Evolutionary conservation across 2,329 filamentous ascomycete genomes (phyloP), one percentile per base, ranked within the genome.

Genomic region (Curvularia sp.): DNA sequence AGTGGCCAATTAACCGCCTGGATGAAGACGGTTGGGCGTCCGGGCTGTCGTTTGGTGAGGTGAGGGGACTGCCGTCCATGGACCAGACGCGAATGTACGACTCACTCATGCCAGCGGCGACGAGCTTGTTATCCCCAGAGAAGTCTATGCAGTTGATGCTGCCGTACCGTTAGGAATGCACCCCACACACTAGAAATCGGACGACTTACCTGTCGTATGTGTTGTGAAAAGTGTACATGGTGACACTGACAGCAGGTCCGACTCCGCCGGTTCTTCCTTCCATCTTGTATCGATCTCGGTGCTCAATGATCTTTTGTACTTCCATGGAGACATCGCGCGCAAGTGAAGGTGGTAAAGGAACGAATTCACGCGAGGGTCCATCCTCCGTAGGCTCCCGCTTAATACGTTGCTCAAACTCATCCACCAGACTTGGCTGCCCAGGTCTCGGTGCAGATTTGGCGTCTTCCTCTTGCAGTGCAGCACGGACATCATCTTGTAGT

Each of bases 161-260:
- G 60, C 4, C 21, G n/a, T 27, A 5, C n/a, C 27, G 21, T 53
- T 45, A 49, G 47, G 41, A 32, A 15, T 18, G 6, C 18, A n/a
- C 48, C 19, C 21, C 15, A 6, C 46, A 49, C 13, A 32, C 42
- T 50, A 47, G 7, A 15, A 34, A 36, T 15, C 34, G 12, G 38
- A 27, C 4, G n/a, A 61, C 86, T 81, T 80, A 93, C 92, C 87
- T 90, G 77, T 96, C 93, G 63, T 93, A 89, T 0, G 92, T 96
- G 77, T 99, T 99, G 81, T 99, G 95, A 73, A 98, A 97, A 0
- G 95, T 99, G 75, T 96, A 97, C 91, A 98, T 98, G 81, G 92
- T 95, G 23, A 96, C 89, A 70, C 93, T 96, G 59, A 97, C 84
- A 25, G 89, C 88, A 53, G 92, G 87, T 13, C 93, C 92, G 49